Evolutionary conservation across 768 basidiomycete species (phyloP), one percentile per base, ranked within the genome.

Genomic region (Dentipellis sp.): DNA sequence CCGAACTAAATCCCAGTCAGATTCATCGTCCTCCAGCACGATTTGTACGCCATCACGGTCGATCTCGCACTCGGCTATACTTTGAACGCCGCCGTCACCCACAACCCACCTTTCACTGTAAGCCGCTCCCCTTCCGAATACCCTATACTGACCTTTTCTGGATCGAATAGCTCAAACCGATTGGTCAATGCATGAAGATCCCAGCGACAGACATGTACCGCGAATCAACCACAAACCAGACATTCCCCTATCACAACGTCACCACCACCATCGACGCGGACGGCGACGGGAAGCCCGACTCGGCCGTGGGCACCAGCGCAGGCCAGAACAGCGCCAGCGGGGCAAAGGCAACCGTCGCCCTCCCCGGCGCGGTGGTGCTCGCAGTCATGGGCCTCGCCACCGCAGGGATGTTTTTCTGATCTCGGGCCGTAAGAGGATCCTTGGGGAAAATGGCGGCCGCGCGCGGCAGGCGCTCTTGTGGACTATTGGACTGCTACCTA

Each of bases 1-100:
- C 40, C 19, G 14, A 42, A 42, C 40, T 19, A 29, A 42, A 3
- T 9, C 14, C 4, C 40, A 2, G 40, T 4, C 63, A 77, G 92
- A 64, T 97, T 97, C 75, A 82, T 94, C 64, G 90, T 94, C 36
- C 75, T 98, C 55, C 78, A 93, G 68, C 91, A 94, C 63, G 94
- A 97, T 69, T 74, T 95, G 38, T 94, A 75, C 61, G 71, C 84
- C 60, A 82, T 91, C 64, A 88, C 91, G 11, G 92, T 95, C 52
- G 91, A 95, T 64, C 81, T 97, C 60, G 94, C 94, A 29, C 78
- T 87, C 56, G 91, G 89, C 21, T 94, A 93, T 72, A 86, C 90
- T 60, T 75, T 97, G 16, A 80, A 89, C 56, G 76, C 83, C 29
- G 94, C 92, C 19, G 68, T 88, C 64, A 76, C 64, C 19, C 82